Conservation (phyloP, 805 yeast genomes). For the Crinitomyces ghanaensis region DNA sequence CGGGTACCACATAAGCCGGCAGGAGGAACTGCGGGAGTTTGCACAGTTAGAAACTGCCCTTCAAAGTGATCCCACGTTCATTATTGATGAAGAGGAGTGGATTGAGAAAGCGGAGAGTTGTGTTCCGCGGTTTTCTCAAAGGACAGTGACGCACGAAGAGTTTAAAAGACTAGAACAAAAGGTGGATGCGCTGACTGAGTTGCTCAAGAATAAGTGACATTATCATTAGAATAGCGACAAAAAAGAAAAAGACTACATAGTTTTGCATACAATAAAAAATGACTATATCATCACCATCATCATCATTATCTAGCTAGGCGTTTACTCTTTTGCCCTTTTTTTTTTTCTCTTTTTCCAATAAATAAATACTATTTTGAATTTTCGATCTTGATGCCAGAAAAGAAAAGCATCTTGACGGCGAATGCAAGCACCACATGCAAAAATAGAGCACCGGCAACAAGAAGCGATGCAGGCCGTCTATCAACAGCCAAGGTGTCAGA, state of each 20-base stretch:
- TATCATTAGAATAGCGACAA: too few species aligned
- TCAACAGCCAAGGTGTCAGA: constrained; percentile 22
- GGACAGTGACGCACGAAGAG: constrained; percentile 27
- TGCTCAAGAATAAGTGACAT: constrained; percentile 1
- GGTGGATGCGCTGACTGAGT: constrained; percentile 17
- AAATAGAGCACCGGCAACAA: constrained; percentile 32
- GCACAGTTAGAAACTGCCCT: constrained; percentile 34
- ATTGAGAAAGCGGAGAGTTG: constrained; percentile 35
- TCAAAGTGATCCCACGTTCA: constrained; percentile 60
- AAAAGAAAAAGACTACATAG: too few species aligned
- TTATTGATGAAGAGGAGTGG: constrained; percentile 42
- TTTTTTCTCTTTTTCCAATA: too few species aligned
- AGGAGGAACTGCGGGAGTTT: constrained; percentile 27
- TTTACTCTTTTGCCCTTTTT: too few species aligned
- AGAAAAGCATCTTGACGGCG: constrained; percentile 55
- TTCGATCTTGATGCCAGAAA: constrained; percentile 29
- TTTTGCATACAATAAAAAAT: too few species aligned
- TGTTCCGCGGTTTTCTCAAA: constrained; percentile 43
- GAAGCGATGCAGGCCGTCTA: constrained; percentile 27
- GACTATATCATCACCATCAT: too few species aligned
- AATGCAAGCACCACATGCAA: constrained; percentile 49
- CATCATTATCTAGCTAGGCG: too few species aligned
- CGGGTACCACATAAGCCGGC: constrained; percentile 36
- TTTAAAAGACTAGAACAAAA: constrained; percentile 11
- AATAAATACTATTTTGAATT: too few species aligned